These are phyloP conservation scores for Rubroshorea leprosula DNA, from an alignment of 345 rosid genomes.

Conservation along the genomic window DNA sequence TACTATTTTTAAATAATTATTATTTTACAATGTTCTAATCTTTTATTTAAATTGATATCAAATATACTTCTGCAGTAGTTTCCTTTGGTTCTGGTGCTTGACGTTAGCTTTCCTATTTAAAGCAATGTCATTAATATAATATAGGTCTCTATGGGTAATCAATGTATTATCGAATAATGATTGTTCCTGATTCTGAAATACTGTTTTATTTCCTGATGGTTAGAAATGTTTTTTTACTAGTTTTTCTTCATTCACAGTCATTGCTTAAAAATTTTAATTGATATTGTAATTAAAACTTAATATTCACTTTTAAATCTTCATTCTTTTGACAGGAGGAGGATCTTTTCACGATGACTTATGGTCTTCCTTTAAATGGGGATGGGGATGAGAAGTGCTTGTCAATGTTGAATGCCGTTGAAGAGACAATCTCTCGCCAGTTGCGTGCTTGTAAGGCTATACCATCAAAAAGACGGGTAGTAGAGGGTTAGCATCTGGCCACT, in stretches of 20 bases:
- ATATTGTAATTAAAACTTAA: neutral
- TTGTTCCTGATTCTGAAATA: neutral
- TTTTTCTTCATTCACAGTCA: neutral
- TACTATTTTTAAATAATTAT: neutral
- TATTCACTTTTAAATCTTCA: slow-evolving; percentile 2
- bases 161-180: too few relatives aligned
- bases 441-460: slow-evolving; percentile 75
- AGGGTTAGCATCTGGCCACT: slow-evolving; percentile 41
- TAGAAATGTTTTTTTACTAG: neutral
- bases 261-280: neutral
- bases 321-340: slow-evolving; percentile 77
- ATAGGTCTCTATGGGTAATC: too few relatives aligned
- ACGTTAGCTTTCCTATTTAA: too few relatives aligned
- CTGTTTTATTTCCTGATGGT: neutral
- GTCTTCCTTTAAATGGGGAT: slow-evolving; percentile 70
- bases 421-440: slow-evolving; percentile 77
- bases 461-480: slow-evolving; percentile 50
- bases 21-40: too few relatives aligned
- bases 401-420: slow-evolving; percentile 86
- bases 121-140: too few relatives aligned
- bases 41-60: too few relatives aligned
- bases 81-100: too few relatives aligned
- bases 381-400: slow-evolving; percentile 86
- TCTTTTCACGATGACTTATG: slow-evolving; percentile 80
- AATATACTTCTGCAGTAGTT: too few relatives aligned